These are phyloP conservation scores for Blastocrithidia nonstop DNA, from an alignment of 208 protist genomes.

Conservation along the genomic window DNA sequence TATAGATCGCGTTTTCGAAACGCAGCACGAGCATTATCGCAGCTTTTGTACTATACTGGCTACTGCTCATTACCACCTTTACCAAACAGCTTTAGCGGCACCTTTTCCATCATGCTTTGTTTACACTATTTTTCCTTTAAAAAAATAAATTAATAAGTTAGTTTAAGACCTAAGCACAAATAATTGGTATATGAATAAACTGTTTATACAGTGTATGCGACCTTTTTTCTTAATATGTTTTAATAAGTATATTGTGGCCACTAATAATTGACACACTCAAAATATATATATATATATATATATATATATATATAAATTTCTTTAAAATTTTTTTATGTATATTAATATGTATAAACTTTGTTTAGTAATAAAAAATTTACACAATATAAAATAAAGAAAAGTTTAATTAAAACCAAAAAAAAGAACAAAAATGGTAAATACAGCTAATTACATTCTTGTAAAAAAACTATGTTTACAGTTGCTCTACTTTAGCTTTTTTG, in stretches of 20 bases:
- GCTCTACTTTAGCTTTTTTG: too few relatives aligned
- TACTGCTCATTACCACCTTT: conserved; percentile 1
- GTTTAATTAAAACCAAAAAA: too few relatives aligned
- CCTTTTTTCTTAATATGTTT: not conserved
- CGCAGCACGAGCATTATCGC: conserved; percentile 29
- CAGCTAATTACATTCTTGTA: too few relatives aligned
- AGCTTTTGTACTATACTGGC: conserved; percentile 86
- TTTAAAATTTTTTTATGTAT: too few relatives aligned
- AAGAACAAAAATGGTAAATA: too few relatives aligned
- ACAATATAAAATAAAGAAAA: too few relatives aligned
- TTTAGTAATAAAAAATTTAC: too few relatives aligned
- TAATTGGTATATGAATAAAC: conserved; percentile 1
- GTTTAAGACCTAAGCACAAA: not conserved
- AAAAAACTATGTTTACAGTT: too few relatives aligned
- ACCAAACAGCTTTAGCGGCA: conserved; percentile 7
- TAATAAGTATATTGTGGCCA: not conserved
- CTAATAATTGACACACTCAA: not conserved
- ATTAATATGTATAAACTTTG: too few relatives aligned
- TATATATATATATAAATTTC: too few relatives aligned
- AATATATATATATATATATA: too few relatives aligned
- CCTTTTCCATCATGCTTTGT: not conserved
- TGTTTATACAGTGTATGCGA: conserved; percentile 1
- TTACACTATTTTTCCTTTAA: not conserved
- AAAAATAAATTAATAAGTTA: conserved; percentile 4
- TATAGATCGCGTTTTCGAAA: conserved; percentile 56